These are phyloP conservation scores for Apostasia ramifera DNA, from an alignment of 106 monocot genomes.

Conservation along the genomic window DNA sequence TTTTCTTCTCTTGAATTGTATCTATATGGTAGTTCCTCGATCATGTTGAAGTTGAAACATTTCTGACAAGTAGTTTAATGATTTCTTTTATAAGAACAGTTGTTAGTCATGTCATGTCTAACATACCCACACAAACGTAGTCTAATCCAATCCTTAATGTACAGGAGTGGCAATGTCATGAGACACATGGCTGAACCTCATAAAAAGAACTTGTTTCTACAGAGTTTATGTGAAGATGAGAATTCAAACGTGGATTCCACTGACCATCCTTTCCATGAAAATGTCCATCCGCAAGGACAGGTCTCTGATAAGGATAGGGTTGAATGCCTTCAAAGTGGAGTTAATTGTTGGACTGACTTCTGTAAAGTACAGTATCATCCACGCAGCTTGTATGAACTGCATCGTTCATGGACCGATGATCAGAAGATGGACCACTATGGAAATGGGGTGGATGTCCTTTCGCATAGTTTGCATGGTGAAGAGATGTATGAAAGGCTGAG, in stretches of 20 bases:
- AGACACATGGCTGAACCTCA: conserved; percentile 47
- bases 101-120: too few relatives aligned
- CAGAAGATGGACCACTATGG: conserved; percentile 76
- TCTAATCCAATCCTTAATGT: conserved; percentile 3
- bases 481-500: conserved; percentile 78
- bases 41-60: too few relatives aligned
- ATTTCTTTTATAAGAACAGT: too few relatives aligned
- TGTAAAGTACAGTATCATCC: conserved; percentile 87
- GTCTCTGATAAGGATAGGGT: conserved; percentile 60
- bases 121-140: neutral
- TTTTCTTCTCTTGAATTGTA: too few relatives aligned
- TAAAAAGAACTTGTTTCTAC: conserved; percentile 71
- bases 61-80: too few relatives aligned
- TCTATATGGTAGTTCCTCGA: too few relatives aligned
- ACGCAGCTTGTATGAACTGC: conserved; percentile 63
- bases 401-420: conserved; percentile 61
- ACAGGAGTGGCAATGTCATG: conserved; percentile 65
- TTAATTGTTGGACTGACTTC: conserved; percentile 88
- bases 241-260: neutral
- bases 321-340: conserved; percentile 57
- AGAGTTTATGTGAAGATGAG: conserved; percentile 64
- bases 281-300: conserved; percentile 6
- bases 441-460: conserved; percentile 57
- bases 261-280: conserved; percentile 12
- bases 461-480: conserved; percentile 51